Evolutionary conservation across 2,329 filamentous ascomycete genomes (phyloP).

Genomic region (Diaporthe aspalathi): DNA sequence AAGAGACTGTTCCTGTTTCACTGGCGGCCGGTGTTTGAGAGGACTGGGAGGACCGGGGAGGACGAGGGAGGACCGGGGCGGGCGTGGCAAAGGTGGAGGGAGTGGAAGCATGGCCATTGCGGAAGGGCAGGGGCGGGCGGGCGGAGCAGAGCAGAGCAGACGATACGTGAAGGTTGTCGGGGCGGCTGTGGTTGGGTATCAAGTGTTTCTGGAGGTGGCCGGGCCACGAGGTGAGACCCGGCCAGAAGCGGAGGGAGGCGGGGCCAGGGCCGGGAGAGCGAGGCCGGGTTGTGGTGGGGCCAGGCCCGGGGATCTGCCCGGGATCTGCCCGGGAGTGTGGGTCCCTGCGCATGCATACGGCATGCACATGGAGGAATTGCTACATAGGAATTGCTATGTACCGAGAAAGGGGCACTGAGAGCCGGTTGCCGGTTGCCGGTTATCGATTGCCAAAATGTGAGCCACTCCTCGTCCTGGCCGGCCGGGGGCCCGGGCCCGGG

Average conservation of each 20-base stretch:
- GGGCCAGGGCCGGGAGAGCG: not conserved
- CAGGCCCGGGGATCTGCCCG: too few species aligned
- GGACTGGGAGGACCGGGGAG: too few species aligned
- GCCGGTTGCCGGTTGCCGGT: too few species aligned
- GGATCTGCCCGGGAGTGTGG: too few species aligned
- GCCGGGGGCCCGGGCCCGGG: constrained; percentile 8
- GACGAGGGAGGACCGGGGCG: not conserved
- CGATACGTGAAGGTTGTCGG: not conserved
- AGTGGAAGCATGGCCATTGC: not conserved
- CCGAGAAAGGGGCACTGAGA: too few species aligned
- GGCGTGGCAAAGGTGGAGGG: not conserved
- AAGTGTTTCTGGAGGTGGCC: constrained; percentile 18
- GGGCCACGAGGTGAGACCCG: constrained; percentile 23
- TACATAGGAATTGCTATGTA: too few species aligned
- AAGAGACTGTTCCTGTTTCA: constrained; percentile 34
- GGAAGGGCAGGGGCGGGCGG: not conserved
- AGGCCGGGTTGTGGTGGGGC: too few species aligned
- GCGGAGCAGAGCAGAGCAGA: not conserved
- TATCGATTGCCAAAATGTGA: too few species aligned
- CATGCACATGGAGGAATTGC: too few species aligned
- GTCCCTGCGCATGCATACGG: too few species aligned
- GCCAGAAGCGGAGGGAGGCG: constrained; percentile 11
- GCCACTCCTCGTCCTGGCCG: too few species aligned
- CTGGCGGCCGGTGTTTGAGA: not conserved
- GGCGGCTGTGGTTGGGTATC: constrained; percentile 9